Percentiles rank a stretch among this genome's conserved stretches.
Evolutionary conservation across 257 asterid genomes (phyloP).

Genomic region (Nicotiana paniculata): DNA sequence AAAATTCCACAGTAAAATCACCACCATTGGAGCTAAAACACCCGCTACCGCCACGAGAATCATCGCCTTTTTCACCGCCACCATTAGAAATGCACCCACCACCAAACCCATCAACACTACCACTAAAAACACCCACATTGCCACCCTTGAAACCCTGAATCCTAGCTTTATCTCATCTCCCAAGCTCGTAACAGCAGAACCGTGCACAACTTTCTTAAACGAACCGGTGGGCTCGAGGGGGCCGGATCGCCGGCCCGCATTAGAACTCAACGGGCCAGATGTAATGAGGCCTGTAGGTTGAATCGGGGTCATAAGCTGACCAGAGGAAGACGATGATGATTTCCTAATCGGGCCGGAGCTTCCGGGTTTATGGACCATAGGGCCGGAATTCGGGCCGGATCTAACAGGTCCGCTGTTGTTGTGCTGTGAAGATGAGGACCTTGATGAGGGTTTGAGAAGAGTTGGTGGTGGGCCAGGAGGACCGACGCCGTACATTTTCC

Average conservation of each 20-base stretch:
- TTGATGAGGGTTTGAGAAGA: conserved; percentile 34
- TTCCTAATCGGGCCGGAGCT: conserved; percentile 74
- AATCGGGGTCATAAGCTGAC: conserved; percentile 78
- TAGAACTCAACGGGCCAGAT: conserved; percentile 49
- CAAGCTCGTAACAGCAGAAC: conserved; percentile 62
- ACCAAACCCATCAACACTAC: conserved; percentile 76
- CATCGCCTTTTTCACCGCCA: conserved; percentile 69
- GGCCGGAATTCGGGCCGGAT: conserved; percentile 91
- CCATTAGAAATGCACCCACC: conserved; percentile 77
- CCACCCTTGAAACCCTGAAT: conserved; percentile 76
- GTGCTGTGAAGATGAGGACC: conserved; percentile 53
- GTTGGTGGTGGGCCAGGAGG: conserved; percentile 32
- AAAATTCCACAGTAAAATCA: conserved; percentile 53
- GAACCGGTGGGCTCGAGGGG: conserved; percentile 43
- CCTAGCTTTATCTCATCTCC: conserved; percentile 46
- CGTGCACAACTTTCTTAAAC: conserved; percentile 42
- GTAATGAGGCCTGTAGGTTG: conserved; percentile 71
- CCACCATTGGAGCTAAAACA: conserved; percentile 34
- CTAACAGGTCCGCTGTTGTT: conserved; percentile 71
- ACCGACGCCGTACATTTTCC: conserved; percentile 77
- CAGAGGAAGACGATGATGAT: conserved; percentile 75
- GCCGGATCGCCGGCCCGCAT: conserved; percentile 55
- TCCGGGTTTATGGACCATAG: conserved; percentile 26
- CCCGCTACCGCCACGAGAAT: conserved; percentile 57
- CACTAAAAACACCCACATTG: conserved; percentile 73